Evolutionary conservation across 176 grass and related monocot species (phyloP), one percentile per base, ranked within the genome.

Genomic region (Chrysopogon serrulatus): DNA sequence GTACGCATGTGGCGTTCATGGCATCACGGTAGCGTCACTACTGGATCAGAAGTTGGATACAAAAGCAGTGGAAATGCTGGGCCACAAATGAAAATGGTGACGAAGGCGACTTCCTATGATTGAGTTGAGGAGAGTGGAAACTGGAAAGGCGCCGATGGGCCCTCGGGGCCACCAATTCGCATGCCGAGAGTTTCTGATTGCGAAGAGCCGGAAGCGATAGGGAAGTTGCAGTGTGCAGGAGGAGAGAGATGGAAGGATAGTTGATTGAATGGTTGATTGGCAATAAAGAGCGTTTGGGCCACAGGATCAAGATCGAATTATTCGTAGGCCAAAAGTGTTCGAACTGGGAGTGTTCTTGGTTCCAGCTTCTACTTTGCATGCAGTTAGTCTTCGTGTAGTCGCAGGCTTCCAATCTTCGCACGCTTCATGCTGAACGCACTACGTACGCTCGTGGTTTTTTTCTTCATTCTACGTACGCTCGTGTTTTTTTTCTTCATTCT

Each of bases 11-110:
- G 12, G n/a, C 13, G 31, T n/a, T n/a, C n/a, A n/a, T 44, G 54
- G 3, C 76, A 74, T 88, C 87, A 80, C 9, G 47, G 17, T 77
- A 65, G 28, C 83, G 65, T 90, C 83, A 85, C 53, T 71, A 51
- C 49, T 36, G 35, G 72, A 75, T 80, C 79, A 81, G 23, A 56
- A 48, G 2, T 13, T 27, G 23, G n/a, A 4, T 12, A n/a, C 3
- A 24, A 16, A 63, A 5, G 8, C 4, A 1, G 6, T 2, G 4
- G 10, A 70, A 40, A 60, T 2, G 9, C 35, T 16, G 31, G 45
- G 41, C 36, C 44, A 47, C 33, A 32, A 24, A 65, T 71, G 76
- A 67, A 17, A 31, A 60, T 15, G 44, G 45, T 14, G 57, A 16
- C 7, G 21, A 34, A 17, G 36, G 8, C 30, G 45, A 30, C 23